Base-by-base conservation (phyloP, 2,329 filamentous ascomycete genomes). In the Pseudodiploospora longispora region DNA sequence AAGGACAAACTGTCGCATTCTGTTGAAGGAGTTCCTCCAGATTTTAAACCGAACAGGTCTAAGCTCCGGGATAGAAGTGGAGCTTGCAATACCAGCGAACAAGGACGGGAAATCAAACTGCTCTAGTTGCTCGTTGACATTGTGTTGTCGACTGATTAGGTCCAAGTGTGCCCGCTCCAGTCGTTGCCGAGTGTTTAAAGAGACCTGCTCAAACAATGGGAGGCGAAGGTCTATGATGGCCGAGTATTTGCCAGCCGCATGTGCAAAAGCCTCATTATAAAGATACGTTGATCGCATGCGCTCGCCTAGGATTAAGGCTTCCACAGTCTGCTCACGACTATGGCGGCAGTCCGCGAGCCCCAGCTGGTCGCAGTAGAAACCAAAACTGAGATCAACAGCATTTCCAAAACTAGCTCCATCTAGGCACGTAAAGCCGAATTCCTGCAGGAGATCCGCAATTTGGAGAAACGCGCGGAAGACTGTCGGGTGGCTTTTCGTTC, bases 91-190 rank as follows among this genome's bases (percentile, higher is more conserved):
- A 31, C 93, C 93, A 0, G 88, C 80, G 59, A 95, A 97, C 5
- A 97, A 70, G 1, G 87, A 85, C 0, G 90, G 89, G 55, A 95
- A 96, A 30, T 96, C 87, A 54, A 97, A 97, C 49, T 88, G 80
- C 46, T 86, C 81, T n/a, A 97, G 70, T 36, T 86, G 83, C 30
- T 71, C 68, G 51, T 86, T 83, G 52, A 89, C 78, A 42, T 75
- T 82, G 49, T 81, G 75, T 47, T 87, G 76, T 19, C 88, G 80
- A 48, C 79, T 82, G 31, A 84, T 74, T 3, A 97, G 72, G 55
- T 95, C 89, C 53, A 95, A 74, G 40, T 85, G 81, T 2, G 89
- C 85, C 48, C 87, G 80, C 57, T 93, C 87, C 6, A 97, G 70
- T n/a, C 86, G 80, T 53, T 87, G 85, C 38, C 80, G 78, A 0